These are phyloP conservation scores for Pythium chondricola DNA, from an alignment of 352 stramenopile genomes.

Conservation along the genomic window DNA sequence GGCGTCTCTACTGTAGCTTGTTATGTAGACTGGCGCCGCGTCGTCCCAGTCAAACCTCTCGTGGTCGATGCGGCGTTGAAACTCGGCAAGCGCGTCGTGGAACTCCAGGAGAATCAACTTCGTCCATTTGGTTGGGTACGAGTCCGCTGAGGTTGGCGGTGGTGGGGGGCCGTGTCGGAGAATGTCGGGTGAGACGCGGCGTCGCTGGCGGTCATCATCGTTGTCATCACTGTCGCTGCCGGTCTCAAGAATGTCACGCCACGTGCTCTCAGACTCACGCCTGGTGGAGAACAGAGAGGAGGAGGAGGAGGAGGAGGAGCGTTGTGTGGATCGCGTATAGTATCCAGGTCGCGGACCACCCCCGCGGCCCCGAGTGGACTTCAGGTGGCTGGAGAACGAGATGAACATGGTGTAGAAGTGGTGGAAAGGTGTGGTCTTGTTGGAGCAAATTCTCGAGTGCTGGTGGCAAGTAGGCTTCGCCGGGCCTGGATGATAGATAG, in stretches of 20 bases:
- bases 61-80: not conserved
- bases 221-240: not conserved
- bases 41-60: not conserved
- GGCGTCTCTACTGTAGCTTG: no score
- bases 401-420: no score
- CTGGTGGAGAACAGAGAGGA: no score
- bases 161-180: not conserved
- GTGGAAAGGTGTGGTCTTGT: no score
- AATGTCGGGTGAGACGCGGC: not conserved
- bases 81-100: not conserved
- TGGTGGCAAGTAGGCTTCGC: no score
- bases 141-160: not conserved
- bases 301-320: no score
- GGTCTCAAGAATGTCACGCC: slow-evolving; percentile 4
- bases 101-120: slow-evolving; percentile 3
- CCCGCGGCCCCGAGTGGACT: no score
- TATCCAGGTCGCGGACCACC: not conserved
- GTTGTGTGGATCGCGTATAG: not conserved
- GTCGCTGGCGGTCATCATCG: not conserved
- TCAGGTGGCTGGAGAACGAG: no score
- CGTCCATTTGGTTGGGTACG: not conserved
- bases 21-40: not conserved
- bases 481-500: no score
- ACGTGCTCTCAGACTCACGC: no score
- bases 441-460: no score